These are phyloP conservation scores for Cymbopogon citratus DNA, from an alignment of 176 grass and related monocot species.

Conservation along the genomic window DNA sequence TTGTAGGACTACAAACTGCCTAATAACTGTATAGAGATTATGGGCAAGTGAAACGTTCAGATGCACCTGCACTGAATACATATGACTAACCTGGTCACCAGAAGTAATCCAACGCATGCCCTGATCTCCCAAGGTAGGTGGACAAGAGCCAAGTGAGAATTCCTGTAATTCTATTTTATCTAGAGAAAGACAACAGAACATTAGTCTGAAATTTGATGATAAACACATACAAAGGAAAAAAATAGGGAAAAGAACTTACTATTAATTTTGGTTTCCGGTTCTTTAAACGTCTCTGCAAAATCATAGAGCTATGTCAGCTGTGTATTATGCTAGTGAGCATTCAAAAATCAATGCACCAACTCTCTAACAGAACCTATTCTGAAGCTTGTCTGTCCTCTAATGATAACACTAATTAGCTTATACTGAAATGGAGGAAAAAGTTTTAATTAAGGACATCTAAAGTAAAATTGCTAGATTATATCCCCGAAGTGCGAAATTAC, in stretches of 20 bases:
- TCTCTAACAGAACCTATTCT: not conserved
- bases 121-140: constrained; percentile 73
- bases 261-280: constrained; percentile 75
- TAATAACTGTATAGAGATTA: not conserved
- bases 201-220: constrained; percentile 27
- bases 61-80: constrained; percentile 2
- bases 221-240: constrained; percentile 19
- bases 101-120: constrained; percentile 83
- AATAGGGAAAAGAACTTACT: constrained; percentile 49
- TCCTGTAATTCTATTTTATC: constrained; percentile 97
- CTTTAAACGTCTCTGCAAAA: constrained; percentile 83
- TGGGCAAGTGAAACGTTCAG: not conserved
- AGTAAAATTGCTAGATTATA: not conserved
- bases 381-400: not conserved
- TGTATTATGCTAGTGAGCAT: too few relatives aligned
- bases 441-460: not conserved
- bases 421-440: not conserved
- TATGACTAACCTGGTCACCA: constrained; percentile 56
- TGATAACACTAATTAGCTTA: not conserved
- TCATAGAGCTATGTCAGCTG: constrained; percentile 16
- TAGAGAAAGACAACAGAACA: constrained; percentile 25
- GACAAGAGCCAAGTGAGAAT: constrained; percentile 72
- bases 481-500: not conserved
- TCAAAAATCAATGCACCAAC: not conserved
- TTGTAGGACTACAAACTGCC: not conserved